Evolutionary conservation across 768 basidiomycete genomes (phyloP), one percentile per base, ranked within the genome.

Genomic region (Punctularia strigosozonata): DNA sequence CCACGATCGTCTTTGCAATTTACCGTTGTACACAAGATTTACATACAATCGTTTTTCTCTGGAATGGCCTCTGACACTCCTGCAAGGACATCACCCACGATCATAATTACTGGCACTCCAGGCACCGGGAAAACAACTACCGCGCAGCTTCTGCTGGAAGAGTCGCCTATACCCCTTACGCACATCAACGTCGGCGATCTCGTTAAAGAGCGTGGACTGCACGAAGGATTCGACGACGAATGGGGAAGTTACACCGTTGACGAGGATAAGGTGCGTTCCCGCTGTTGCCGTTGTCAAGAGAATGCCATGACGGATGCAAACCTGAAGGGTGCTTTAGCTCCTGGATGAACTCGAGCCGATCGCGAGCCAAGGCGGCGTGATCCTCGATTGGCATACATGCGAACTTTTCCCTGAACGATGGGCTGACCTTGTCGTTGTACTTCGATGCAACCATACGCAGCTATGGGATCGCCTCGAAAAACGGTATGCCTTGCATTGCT

Each of bases 71-170:
- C 48, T 48, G 28, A 44, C 15, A 43, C 25, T 36, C 46, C 34
- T 31, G 41, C 43, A 47, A 41, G 44, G 38, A 59, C 58, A 44
- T 62, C 57, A 19, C 87, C 86, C 32, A 71, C 80, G 36, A 85
- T 92, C 51, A 56, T 92, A 48, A 76, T 92, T 49, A 92, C 89
- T 31, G 90, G 88, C 43, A 91, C 89, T 13, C 88, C 89, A 8
- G 89, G 89, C n/a, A 92, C 90, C 25, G 92, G 90, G 40, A 99
- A 99, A 58, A 84, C 94, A 3, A 91, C 90, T 1, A 89, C 89
- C 59, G 87, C 91, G 2, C 73, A 84, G 42, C 65, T 90, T n/a
- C 73, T 98, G 32, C 75, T 68, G 17, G 69, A 77, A 28, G 73
- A 84, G 42, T 80, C 85, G 1, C 73, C 75, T 4, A 48, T 81